These are phyloP conservation scores for Tillandsia fasciculata DNA, from an alignment of 176 grass and related monocot genomes.

Conservation along the genomic window DNA sequence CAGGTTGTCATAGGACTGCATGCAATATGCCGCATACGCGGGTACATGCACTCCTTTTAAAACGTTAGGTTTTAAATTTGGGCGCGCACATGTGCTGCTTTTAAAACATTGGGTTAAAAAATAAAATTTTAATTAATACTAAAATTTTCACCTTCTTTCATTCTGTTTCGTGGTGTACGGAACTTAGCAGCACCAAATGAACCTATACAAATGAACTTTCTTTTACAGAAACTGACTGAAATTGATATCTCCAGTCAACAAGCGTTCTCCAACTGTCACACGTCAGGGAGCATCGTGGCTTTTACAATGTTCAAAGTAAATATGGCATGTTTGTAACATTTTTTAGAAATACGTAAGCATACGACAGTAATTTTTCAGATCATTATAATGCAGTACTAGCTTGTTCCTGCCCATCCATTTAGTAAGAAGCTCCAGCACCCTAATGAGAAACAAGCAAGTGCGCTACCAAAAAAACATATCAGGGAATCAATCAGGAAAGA, in stretches of 20 bases:
- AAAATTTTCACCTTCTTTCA: not conserved
- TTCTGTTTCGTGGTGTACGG: not conserved
- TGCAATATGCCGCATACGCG: too few species aligned
- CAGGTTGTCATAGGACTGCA: too few species aligned
- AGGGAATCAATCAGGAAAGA: not conserved
- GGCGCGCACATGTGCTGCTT: too few species aligned
- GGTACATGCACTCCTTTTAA: too few species aligned
- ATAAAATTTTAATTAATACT: not conserved
- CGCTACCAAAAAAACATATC: not conserved
- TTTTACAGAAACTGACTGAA: not conserved
- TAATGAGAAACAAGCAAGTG: not conserved
- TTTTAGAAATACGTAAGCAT: not conserved
- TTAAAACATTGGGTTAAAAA: too few species aligned
- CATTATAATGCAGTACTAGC: too few species aligned
- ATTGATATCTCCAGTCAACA: not conserved
- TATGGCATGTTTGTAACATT: not conserved
- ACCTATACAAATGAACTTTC: not conserved
- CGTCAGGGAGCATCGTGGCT: not conserved
- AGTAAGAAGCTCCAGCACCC: not conserved
- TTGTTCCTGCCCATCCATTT: too few species aligned
- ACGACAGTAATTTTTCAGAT: not conserved
- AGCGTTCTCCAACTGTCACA: not conserved
- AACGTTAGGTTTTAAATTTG: too few species aligned
- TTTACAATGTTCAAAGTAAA: not conserved
- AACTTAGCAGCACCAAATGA: not conserved